These are phyloP conservation scores for Leptographium lundbergii DNA, from an alignment of 2,329 filamentous ascomycete genomes.

Conservation along the genomic window DNA sequence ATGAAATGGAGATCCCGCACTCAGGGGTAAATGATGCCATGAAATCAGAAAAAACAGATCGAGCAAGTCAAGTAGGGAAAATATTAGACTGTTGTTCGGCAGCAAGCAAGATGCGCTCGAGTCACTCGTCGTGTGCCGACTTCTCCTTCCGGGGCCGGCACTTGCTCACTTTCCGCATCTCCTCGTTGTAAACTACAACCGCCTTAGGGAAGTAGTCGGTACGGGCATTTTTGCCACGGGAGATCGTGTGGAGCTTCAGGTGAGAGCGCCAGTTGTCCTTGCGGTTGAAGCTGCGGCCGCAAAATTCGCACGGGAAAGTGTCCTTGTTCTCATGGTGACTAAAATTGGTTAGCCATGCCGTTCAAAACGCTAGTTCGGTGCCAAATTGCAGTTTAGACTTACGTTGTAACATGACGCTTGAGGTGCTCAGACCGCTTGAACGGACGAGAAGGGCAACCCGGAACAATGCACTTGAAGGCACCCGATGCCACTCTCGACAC, in stretches of 20 bases:
- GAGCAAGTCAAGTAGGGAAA: neutral
- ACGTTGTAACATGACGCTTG: constrained; percentile 42
- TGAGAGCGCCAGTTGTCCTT: constrained; percentile 26
- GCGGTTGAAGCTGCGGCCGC: constrained; percentile 24
- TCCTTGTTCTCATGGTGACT: constrained; percentile 17
- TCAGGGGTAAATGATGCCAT: neutral
- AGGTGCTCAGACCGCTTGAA: constrained; percentile 43
- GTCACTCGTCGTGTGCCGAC: neutral
- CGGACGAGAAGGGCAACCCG: constrained; percentile 30
- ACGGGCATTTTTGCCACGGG: constrained; percentile 19
- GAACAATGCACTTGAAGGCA: constrained; percentile 29
- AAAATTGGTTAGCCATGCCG: neutral
- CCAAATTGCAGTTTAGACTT: constrained; percentile 13
- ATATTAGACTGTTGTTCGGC: neutral
- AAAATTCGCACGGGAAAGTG: constrained; percentile 27
- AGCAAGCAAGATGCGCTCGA: no score
- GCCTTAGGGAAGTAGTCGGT: constrained; percentile 19
- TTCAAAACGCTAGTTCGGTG: neutral
- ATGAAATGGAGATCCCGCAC: neutral
- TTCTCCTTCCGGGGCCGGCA: constrained; percentile 9
- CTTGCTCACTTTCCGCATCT: constrained; percentile 13
- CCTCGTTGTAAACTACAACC: constrained; percentile 12
- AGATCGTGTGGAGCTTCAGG: constrained; percentile 22
- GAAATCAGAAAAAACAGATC: neutral
- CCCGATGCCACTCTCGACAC: constrained; percentile 16